Evolutionary conservation across 2,329 filamentous ascomycete species (phyloP).

Genomic region (Byssoonygena ceratinophila): DNA sequence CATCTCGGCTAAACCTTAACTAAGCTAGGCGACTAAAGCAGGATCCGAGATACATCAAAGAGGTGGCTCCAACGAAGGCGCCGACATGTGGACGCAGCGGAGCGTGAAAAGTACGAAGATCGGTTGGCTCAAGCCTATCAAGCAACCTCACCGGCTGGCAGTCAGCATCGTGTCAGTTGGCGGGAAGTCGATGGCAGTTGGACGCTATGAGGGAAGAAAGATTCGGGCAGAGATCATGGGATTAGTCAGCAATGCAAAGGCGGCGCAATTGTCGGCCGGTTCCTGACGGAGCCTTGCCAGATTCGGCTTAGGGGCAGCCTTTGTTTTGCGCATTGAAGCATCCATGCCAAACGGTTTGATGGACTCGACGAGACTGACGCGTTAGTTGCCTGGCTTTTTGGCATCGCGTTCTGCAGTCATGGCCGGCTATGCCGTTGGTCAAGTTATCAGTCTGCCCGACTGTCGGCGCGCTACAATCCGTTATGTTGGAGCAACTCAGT

Average conservation of each 20-base stretch:
- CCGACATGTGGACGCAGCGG: too few relatives aligned
- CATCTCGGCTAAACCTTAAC: too few relatives aligned
- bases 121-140: too few relatives aligned
- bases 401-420: conserved; percentile 17
- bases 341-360: background rate
- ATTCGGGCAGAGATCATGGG: too few relatives aligned
- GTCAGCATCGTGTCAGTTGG: too few relatives aligned
- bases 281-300: background rate
- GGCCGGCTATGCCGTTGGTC: conserved; percentile 45
- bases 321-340: background rate
- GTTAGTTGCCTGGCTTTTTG: background rate
- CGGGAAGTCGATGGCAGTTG: too few relatives aligned
- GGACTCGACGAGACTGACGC: background rate
- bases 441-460: conserved; percentile 68
- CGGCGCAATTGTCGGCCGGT: background rate
- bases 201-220: too few relatives aligned
- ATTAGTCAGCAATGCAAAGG: background rate
- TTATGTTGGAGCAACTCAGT: conserved; percentile 68
- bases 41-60: too few relatives aligned
- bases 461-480: conserved; percentile 66
- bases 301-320: background rate
- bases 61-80: too few relatives aligned
- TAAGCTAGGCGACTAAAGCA: too few relatives aligned
- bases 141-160: too few relatives aligned
- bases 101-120: too few relatives aligned